These are phyloP conservation scores for Fusarium phyllophilum DNA, from an alignment of 2,329 filamentous ascomycete species.

Conservation along the genomic window DNA sequence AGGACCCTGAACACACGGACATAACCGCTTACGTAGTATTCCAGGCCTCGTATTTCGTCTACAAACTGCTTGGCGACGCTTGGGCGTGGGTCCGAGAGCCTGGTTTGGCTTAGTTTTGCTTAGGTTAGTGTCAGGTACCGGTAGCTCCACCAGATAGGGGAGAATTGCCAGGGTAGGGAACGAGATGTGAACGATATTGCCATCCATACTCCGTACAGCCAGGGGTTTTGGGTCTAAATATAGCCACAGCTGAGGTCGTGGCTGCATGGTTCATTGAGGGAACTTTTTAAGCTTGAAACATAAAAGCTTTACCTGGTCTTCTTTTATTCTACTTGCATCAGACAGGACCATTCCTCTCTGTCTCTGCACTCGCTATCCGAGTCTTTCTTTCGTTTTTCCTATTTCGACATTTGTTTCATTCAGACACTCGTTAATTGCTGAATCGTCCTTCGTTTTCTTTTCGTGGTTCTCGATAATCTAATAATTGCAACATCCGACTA, in stretches of 20 bases:
- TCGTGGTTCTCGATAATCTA: background rate
- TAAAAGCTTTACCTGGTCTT: slow-evolving; percentile 11
- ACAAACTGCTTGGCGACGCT: background rate
- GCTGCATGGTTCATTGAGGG: background rate
- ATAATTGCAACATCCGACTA: background rate
- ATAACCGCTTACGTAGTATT: slow-evolving; percentile 6
- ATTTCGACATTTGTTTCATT: slow-evolving; percentile 2
- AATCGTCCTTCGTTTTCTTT: background rate
- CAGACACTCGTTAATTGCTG: slow-evolving; percentile 6
- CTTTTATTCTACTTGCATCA: background rate
- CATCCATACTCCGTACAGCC: slow-evolving; percentile 8
- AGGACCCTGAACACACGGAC: background rate
- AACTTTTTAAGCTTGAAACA: background rate
- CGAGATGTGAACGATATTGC: slow-evolving; percentile 1
- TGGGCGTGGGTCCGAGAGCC: background rate
- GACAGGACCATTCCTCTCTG: slow-evolving; percentile 18
- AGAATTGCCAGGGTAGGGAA: background rate
- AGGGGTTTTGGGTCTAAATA: background rate
- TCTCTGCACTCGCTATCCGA: slow-evolving; percentile 13
- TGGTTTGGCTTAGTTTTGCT: background rate
- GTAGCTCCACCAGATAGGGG: slow-evolving; percentile 12
- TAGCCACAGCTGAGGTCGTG: slow-evolving; percentile 1
- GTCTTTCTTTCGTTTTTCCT: slow-evolving; percentile 8
- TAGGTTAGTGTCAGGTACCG: slow-evolving; percentile 19
- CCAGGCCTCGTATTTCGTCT: background rate